phyloP scores from a whole-genome alignment of 2,329 filamentous ascomycete species.

The Akanthomyces uredinophilus region DNA sequence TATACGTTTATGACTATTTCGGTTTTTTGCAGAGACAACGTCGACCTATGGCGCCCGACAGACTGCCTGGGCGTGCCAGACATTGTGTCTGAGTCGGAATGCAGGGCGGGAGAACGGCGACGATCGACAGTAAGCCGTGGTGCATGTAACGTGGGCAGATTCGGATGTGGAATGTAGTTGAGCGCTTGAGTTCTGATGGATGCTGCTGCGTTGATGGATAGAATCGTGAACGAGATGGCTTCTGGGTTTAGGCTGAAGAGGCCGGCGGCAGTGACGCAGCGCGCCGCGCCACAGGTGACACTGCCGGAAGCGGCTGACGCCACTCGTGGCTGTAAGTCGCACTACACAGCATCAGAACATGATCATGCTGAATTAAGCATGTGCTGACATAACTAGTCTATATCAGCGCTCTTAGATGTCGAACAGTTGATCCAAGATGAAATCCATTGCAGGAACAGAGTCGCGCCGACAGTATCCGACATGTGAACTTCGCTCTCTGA shows the following conservation, averaged over 20 bases:
- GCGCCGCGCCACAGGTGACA: neutral
- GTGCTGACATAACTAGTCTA: too few relatives aligned
- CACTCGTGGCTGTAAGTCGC: neutral
- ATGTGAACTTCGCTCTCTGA: neutral
- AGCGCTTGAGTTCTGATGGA: neutral
- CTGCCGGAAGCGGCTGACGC: neutral
- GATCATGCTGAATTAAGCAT: too few relatives aligned
- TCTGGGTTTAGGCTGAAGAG: neutral
- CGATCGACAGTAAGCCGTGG: neutral
- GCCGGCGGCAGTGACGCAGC: neutral
- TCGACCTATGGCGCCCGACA: slow-evolving; percentile 51
- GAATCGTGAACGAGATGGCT: neutral
- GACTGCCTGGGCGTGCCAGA: slow-evolving; percentile 22
- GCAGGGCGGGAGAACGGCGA: slow-evolving; percentile 20
- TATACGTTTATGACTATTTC: slow-evolving; percentile 75
- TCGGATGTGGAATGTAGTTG: neutral
- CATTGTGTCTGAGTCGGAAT: slow-evolving; percentile 1
- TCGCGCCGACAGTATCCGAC: neutral
- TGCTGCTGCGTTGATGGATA: neutral
- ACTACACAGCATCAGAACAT: neutral
- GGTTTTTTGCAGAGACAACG: slow-evolving; percentile 64
- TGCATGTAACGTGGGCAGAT: neutral
- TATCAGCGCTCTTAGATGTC: too few relatives aligned
- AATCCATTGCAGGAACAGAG: neutral
- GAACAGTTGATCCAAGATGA: too few relatives aligned